Evolutionary conservation across 176 grass and related monocot species (phyloP).

Genomic region (Typha latifolia): DNA sequence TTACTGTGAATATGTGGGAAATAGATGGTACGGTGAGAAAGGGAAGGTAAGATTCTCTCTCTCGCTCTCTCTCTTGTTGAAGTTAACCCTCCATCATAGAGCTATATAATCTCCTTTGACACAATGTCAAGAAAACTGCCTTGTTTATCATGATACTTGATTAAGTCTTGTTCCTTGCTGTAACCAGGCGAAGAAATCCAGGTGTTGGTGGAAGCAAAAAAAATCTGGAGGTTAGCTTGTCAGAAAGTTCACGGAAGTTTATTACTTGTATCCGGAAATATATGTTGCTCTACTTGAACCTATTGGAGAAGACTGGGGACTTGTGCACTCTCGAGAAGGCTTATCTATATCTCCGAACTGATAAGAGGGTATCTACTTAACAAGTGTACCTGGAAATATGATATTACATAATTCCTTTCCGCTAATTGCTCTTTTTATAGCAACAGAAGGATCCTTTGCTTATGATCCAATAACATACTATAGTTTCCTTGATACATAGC

Average conservation of each 20-base stretch:
- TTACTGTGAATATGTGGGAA: constrained; percentile 98
- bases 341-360: constrained; percentile 73
- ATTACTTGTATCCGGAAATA: constrained; percentile 97
- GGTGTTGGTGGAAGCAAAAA: constrained; percentile 77
- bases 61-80: background rate
- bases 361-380: constrained; percentile 61
- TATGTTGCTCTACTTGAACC: constrained; percentile 71
- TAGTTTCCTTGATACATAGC: no score
- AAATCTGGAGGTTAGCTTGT: constrained; percentile 90
- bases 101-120: background rate
- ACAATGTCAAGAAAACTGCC: background rate
- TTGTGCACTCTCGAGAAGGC: constrained; percentile 81
- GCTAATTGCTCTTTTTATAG: background rate
- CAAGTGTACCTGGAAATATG: constrained; percentile 11
- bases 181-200: constrained; percentile 75
- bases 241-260: constrained; percentile 97
- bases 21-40: constrained; percentile 89
- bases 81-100: constrained; percentile 1
- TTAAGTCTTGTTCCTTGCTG: constrained; percentile 6
- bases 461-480: no score
- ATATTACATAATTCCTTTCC: background rate
- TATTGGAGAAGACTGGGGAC: constrained; percentile 80
- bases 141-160: background rate
- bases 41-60: constrained; percentile 50
- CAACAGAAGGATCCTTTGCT: no score